Percentiles rank a stretch among this genome's conserved stretches.
Evolutionary conservation across 257 asterid genomes (phyloP).

Genomic region (Fraxinus excelsior): DNA sequence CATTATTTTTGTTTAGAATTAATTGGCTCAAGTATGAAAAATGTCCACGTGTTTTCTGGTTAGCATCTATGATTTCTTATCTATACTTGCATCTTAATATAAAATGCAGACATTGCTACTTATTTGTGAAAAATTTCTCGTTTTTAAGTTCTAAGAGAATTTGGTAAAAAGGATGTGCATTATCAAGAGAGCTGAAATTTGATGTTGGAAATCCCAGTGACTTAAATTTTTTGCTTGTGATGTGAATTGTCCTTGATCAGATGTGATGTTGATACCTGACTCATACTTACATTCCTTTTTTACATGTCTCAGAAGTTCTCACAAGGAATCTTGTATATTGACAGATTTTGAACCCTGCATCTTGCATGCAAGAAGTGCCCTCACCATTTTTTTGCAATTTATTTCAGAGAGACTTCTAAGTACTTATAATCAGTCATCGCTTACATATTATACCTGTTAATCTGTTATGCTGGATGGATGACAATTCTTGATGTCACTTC

Average conservation of each 20-base stretch:
- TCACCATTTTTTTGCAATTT: conserved; percentile 12
- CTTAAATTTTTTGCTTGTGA: not conserved
- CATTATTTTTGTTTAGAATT: not conserved
- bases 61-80: not conserved
- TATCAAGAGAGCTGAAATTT: conserved; percentile 13
- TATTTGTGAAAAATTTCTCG: not conserved
- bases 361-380: not conserved
- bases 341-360: conserved; percentile 5
- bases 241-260: conserved; percentile 2
- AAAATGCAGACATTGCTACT: not conserved
- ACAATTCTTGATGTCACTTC: conserved; percentile 8
- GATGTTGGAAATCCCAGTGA: not conserved
- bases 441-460: conserved; percentile 8
- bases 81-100: not conserved
- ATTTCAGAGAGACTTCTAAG: not conserved
- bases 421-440: conserved; percentile 6
- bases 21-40: not conserved
- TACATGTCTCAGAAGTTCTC: too few relatives aligned
- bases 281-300: too few relatives aligned
- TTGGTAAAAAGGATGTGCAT: conserved; percentile 9
- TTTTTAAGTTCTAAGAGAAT: not conserved
- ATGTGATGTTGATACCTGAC: too few relatives aligned
- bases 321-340: too few relatives aligned
- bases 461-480: conserved; percentile 7
- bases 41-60: not conserved